Evolutionary conservation across 768 basidiomycete species (phyloP).

Genomic region (Pleurotus tuber-regium): DNA sequence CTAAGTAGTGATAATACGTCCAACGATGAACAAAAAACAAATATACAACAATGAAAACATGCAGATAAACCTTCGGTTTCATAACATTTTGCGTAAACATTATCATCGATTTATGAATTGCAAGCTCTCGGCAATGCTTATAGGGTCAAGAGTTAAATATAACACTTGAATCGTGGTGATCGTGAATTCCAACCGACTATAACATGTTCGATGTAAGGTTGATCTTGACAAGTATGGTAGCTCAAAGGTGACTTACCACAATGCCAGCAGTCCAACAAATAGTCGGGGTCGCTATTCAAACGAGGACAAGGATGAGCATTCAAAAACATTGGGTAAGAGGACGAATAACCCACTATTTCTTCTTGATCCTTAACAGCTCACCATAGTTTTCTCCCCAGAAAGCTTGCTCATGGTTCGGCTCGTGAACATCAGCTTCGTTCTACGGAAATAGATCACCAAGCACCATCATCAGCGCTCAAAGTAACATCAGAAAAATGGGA

Average conservation of each 20-base stretch:
- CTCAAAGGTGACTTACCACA: slow-evolving; percentile 31
- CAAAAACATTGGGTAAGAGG: background rate
- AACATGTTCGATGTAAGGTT: background rate
- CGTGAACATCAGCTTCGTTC: slow-evolving; percentile 51
- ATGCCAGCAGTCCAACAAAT: slow-evolving; percentile 49
- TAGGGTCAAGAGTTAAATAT: too few species aligned
- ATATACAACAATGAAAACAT: too few species aligned
- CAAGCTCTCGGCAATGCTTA: too few species aligned
- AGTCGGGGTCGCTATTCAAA: slow-evolving; percentile 40
- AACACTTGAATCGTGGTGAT: slow-evolving; percentile 31
- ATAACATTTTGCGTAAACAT: too few species aligned
- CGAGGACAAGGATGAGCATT: background rate
- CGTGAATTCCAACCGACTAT: slow-evolving; percentile 35
- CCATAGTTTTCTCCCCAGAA: slow-evolving; percentile 47
- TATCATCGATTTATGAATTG: too few species aligned
- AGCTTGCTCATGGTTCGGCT: slow-evolving; percentile 39
- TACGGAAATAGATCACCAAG: slow-evolving; percentile 11
- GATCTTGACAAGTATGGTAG: background rate
- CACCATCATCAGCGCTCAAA: background rate
- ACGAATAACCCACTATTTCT: slow-evolving; percentile 39
- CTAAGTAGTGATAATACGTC: too few species aligned
- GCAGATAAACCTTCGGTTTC: too few species aligned
- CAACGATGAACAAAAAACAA: too few species aligned
- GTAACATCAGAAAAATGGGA: background rate
- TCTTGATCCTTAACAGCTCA: slow-evolving; percentile 37